Percentiles rank a stretch among this genome's conserved stretches.
phyloP scores from a whole-genome alignment of 2,329 filamentous ascomycete genomes.

The Sporothrix luriei region DNA sequence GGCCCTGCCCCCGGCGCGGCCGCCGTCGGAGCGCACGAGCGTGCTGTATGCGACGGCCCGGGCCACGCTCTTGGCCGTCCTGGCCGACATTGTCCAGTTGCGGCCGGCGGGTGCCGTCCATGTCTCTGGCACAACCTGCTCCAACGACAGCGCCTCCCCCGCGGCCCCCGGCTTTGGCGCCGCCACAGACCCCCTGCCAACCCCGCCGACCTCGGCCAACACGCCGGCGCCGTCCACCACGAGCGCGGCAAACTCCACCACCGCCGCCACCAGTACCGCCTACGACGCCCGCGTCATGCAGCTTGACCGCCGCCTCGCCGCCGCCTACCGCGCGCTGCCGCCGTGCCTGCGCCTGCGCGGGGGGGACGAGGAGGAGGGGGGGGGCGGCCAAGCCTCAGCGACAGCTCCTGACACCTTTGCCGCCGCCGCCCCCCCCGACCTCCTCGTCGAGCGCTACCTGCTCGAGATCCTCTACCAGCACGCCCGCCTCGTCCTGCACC shows the following conservation, averaged over 20 bases:
- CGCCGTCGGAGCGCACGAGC: conserved; percentile 49
- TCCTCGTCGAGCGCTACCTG: conserved; percentile 38
- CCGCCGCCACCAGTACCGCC: neutral
- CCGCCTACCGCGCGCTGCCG: conserved; percentile 34
- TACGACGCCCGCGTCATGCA: conserved; percentile 33
- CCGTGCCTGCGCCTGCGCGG: neutral
- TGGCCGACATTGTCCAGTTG: conserved; percentile 35
- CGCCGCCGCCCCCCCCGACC: conserved; percentile 15
- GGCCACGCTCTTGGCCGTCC: conserved; percentile 35
- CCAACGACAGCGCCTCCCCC: neutral
- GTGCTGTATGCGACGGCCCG: conserved; percentile 37
- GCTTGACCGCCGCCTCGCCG: conserved; percentile 37
- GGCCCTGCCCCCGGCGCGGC: conserved; percentile 49
- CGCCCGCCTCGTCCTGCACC: conserved; percentile 38
- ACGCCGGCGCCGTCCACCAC: neutral
- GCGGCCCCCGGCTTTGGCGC: neutral
- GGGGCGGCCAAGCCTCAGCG: neutral
- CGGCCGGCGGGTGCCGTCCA: too few relatives aligned
- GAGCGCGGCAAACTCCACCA: too few relatives aligned
- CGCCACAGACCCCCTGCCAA: neutral
- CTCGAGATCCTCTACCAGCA: conserved; percentile 40
- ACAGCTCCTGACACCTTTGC: neutral
- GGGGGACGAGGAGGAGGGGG: neutral
- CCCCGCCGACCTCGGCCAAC: neutral
- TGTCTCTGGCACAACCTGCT: too few relatives aligned